A percentile compares a stretch with the other conserved stretches of the same genome.
These are phyloP conservation scores for Thalassiosira ordinaria DNA, from an alignment of 352 stramenopile genomes.

Conservation along the genomic window DNA sequence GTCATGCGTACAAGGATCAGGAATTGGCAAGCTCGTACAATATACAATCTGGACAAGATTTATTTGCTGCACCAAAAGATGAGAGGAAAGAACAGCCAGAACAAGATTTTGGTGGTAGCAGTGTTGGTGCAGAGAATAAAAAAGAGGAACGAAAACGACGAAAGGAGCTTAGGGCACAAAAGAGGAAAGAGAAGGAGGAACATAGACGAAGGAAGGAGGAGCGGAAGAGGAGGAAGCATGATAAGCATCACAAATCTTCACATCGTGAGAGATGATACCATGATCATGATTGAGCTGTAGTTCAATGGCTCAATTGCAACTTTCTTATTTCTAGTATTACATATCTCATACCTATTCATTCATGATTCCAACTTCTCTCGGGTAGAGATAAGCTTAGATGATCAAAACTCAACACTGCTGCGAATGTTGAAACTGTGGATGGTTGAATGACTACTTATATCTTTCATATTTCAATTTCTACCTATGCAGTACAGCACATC, in stretches of 20 bases:
- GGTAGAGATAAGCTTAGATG: too few relatives aligned
- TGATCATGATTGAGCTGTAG: constrained; percentile 23
- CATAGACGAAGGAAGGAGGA: constrained; percentile 49
- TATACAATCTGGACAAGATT: constrained; percentile 81
- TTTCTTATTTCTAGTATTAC: too few relatives aligned
- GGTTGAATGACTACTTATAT: too few relatives aligned
- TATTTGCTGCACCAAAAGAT: constrained; percentile 70
- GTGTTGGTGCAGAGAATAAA: constrained; percentile 41
- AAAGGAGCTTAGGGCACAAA: constrained; percentile 59
- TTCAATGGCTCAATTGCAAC: too few relatives aligned
- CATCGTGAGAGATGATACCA: constrained; percentile 7
- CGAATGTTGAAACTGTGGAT: too few relatives aligned
- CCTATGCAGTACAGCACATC: too few relatives aligned
- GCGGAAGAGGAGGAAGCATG: constrained; percentile 32
- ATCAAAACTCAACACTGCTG: too few relatives aligned
- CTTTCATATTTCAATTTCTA: too few relatives aligned
- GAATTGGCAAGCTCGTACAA: constrained; percentile 77
- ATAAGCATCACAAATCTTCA: constrained; percentile 12
- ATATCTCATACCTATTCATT: too few relatives aligned
- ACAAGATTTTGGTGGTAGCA: background rate
- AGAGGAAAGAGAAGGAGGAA: constrained; percentile 61
- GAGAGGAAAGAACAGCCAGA: constrained; percentile 10
- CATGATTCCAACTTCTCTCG: too few relatives aligned
- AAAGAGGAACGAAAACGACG: constrained; percentile 47
- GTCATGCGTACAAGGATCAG: constrained; percentile 79